These are phyloP conservation scores for Pulveroboletus sp. DNA, from an alignment of 768 basidiomycete species.

Conservation along the genomic window DNA sequence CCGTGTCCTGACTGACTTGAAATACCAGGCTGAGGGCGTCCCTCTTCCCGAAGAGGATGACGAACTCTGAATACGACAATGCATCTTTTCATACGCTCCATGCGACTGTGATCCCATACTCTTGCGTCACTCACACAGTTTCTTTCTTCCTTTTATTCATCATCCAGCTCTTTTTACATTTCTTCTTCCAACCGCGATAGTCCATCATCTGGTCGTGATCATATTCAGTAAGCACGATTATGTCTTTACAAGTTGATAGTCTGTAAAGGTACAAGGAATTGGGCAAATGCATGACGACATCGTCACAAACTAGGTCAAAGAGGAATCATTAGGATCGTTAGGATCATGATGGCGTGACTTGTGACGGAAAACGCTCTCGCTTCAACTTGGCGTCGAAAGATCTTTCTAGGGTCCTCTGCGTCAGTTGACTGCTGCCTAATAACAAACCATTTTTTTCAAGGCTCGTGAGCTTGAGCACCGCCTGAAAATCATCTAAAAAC, in stretches of 20 bases:
- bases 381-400: not conserved
- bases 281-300: not conserved
- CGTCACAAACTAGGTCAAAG: not conserved
- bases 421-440: slow-evolving; percentile 3
- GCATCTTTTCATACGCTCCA: slow-evolving; percentile 18
- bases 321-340: too few species aligned
- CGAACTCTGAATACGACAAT: slow-evolving; percentile 52
- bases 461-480: slow-evolving; percentile 14
- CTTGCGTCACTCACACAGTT: slow-evolving; percentile 19
- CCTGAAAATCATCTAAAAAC: slow-evolving; percentile 15
- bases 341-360: not conserved
- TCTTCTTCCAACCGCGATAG: slow-evolving; percentile 25
- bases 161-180: slow-evolving; percentile 13
- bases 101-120: slow-evolving; percentile 20
- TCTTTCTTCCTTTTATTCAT: slow-evolving; percentile 15
- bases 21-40: slow-evolving; percentile 72
- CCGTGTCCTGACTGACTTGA: slow-evolving; percentile 7
- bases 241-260: slow-evolving; percentile 3
- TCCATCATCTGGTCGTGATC: slow-evolving; percentile 22
- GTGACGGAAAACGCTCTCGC: not conserved
- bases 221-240: slow-evolving; percentile 22
- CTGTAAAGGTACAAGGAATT: slow-evolving; percentile 4
- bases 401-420: slow-evolving; percentile 4
- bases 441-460: slow-evolving; percentile 21
- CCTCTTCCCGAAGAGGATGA: slow-evolving; percentile 99